Conservation (phyloP, 2,329 filamentous ascomycete genomes). For the Clonostachys byssicola region DNA sequence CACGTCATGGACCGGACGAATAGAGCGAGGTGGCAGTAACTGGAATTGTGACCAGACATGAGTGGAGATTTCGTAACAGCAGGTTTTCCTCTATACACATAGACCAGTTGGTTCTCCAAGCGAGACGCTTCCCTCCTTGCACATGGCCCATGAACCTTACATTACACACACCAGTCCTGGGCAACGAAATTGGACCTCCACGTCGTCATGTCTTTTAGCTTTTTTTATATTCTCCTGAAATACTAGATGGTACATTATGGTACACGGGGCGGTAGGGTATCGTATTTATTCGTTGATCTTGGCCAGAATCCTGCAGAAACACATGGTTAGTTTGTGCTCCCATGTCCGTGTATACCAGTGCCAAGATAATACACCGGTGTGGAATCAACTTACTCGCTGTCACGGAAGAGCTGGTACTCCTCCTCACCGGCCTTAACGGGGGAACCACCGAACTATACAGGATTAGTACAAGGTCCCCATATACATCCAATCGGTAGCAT, state of each 20-base stretch:
- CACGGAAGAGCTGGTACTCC: slow-evolving; percentile 92
- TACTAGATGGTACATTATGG: slow-evolving; percentile 28
- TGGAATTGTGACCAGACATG: too few relatives aligned
- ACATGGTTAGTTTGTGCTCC: slow-evolving; percentile 8
- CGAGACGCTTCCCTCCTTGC: neutral
- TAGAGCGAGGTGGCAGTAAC: too few relatives aligned
- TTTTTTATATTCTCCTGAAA: slow-evolving; percentile 4
- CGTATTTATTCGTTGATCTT: slow-evolving; percentile 88
- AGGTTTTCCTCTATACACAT: too few relatives aligned
- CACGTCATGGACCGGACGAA: too few relatives aligned
- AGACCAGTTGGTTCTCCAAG: neutral
- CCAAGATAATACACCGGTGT: neutral
- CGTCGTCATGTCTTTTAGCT: neutral
- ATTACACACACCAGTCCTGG: neutral
- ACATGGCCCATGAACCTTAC: neutral
- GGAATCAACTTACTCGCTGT: slow-evolving; percentile 79
- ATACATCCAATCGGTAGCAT: neutral
- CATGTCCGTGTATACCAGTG: too few relatives aligned
- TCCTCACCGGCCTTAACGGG: slow-evolving; percentile 97
- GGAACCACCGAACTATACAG: slow-evolving; percentile 82
- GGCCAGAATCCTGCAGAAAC: slow-evolving; percentile 71
- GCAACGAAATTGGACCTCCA: neutral
- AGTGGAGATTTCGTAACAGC: too few relatives aligned
- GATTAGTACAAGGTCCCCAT: too few relatives aligned
- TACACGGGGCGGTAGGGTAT: slow-evolving; percentile 12